phyloP scores from a whole-genome alignment of 108 stramenopile genomes.

The Tribonema minus region DNA sequence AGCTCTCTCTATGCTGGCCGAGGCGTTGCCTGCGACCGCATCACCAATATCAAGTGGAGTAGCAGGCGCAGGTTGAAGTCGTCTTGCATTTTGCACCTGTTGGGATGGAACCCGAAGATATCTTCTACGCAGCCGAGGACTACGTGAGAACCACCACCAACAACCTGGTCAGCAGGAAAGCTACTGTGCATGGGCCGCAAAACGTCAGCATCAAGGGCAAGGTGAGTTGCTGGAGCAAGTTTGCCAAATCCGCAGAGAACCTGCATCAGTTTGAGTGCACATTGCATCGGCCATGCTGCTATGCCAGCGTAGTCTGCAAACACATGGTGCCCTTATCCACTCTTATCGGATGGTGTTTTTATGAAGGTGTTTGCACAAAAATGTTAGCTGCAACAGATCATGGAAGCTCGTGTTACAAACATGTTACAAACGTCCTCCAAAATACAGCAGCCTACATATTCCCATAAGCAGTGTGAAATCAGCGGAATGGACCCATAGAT shows the following conservation, averaged over 20 bases:
- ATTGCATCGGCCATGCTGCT: not conserved
- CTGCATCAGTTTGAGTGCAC: too few species aligned
- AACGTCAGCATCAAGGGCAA: slow-evolving; percentile 33
- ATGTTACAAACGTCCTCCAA: too few species aligned
- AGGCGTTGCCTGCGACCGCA: too few species aligned
- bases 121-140: not conserved
- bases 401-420: too few species aligned
- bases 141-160: slow-evolving; percentile 16
- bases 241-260: too few species aligned
- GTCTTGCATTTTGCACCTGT: too few species aligned
- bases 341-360: not conserved
- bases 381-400: not conserved
- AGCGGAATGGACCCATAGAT: too few species aligned
- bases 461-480: too few species aligned
- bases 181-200: slow-evolving; percentile 18
- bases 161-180: slow-evolving; percentile 23
- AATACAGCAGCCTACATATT: too few species aligned
- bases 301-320: not conserved
- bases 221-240: not conserved
- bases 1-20: too few species aligned
- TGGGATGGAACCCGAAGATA: not conserved
- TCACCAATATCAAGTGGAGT: too few species aligned
- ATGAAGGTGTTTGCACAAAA: not conserved
- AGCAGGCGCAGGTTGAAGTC: too few species aligned
- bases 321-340: not conserved